Evolutionary conservation across 2,329 filamentous ascomycete genomes (phyloP), one percentile per base, ranked within the genome.

Genomic region (Hymenotorrendiella dingleyae): DNA sequence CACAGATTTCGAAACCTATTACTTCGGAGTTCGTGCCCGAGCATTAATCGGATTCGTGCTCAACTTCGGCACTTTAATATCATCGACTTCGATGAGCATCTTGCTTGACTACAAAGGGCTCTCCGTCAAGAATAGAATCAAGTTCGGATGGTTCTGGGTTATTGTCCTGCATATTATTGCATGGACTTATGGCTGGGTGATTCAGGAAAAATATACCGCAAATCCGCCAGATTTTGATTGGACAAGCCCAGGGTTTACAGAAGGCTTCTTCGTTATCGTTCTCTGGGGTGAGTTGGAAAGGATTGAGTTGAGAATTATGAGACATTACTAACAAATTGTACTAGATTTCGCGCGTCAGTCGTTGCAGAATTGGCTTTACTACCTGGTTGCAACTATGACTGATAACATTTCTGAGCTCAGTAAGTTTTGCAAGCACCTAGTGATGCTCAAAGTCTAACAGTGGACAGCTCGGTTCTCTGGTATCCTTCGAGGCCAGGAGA

Each of bases 201-300:
- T 75, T 5, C 70, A 75, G 52, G 69, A 72, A 48, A 68, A 72
- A 24, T 86, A 78, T 59, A 67, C 68, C 11, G 57, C 62, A 7
- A 74, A 73, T 0, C 62, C 68, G 17, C 81, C 82, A 0, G 72
- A 68, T 0, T 80, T 77, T 48, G 83, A 86, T 57, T 87, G 83
- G 83, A 54, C 58, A 0, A 71, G 70, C 43, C 47, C 64, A 0
- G 79, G 76, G 0, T 87, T 87, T 40, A 81, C 80, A 0, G 66
- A 69, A 24, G 78, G 72, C 0, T 87, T 86, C 52, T 76, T 71
- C 0, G 70, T 84, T 11, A 86, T 82, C 59, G 55, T 87, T 3
- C 74, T 87, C 50, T 69, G 70, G 71, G 58, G 65, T 54, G 41
- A 37, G 48, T 40, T 10, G 26, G 20, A 4, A 26, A 17, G 8